These are phyloP conservation scores for Lablab purpureus DNA, from an alignment of 306 rosid species.

Conservation along the genomic window DNA sequence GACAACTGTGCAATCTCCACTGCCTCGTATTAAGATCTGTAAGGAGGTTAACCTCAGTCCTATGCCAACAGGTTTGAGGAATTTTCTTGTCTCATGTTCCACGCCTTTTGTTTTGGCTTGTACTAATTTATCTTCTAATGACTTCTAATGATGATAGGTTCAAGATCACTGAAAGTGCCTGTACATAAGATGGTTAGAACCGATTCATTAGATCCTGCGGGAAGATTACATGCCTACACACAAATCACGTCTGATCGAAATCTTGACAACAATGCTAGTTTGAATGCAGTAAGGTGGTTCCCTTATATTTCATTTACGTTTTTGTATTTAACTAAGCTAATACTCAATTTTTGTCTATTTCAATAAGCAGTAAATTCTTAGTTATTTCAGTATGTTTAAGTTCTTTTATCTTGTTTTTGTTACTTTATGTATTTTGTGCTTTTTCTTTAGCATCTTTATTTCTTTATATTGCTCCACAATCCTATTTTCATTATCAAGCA, in stretches of 20 bases:
- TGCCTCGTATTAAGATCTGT: conserved; percentile 44
- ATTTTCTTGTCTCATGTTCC: conserved; percentile 39
- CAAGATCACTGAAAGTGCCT: conserved; percentile 81
- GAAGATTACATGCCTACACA: conserved; percentile 87
- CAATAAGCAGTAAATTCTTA: not conserved
- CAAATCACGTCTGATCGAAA: conserved; percentile 58
- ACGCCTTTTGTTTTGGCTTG: conserved; percentile 35
- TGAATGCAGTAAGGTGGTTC: conserved; percentile 81
- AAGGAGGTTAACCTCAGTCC: conserved; percentile 61
- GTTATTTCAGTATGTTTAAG: conserved; percentile 16
- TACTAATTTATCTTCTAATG: conserved; percentile 12
- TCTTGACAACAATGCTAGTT: conserved; percentile 58
- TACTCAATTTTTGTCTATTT: conserved; percentile 6
- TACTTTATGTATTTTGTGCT: conserved; percentile 4
- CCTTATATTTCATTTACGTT: conserved; percentile 20
- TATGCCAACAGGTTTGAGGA: conserved; percentile 54
- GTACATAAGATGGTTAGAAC: conserved; percentile 88
- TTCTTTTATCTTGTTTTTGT: not conserved
- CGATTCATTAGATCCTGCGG: conserved; percentile 87
- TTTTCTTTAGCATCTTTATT: not conserved
- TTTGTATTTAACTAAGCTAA: conserved; percentile 20
- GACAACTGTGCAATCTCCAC: conserved; percentile 62
- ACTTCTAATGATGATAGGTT: conserved; percentile 54
- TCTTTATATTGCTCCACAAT: not conserved
- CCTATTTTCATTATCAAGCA: not conserved